phyloP scores from a whole-genome alignment of 495 filamentous ascomycete species.

The Podospora comata region DNA sequence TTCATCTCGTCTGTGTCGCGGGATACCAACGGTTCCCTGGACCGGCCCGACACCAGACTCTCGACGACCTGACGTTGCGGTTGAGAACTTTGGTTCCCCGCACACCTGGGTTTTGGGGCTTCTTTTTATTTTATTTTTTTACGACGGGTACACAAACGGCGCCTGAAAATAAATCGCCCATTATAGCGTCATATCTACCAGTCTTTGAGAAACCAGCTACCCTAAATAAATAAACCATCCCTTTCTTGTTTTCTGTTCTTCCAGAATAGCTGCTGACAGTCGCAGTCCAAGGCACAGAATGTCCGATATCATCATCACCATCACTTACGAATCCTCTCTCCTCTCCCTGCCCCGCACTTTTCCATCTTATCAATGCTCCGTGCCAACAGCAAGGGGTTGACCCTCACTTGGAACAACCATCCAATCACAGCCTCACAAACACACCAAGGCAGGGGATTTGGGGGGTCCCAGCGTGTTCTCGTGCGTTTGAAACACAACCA shows the following conservation, averaged over 20 bases:
- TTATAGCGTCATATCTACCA: neutral
- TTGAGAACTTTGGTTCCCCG: neutral
- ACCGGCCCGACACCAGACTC: neutral
- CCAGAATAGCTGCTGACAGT: neutral
- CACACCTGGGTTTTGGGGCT: neutral
- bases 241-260: neutral
- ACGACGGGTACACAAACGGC: conserved; percentile 2
- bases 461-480: neutral
- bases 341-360: conserved; percentile 4
- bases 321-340: neutral
- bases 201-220: neutral
- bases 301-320: neutral
- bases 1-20: neutral
- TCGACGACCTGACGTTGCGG: neutral
- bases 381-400: neutral
- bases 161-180: neutral
- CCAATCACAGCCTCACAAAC: neutral
- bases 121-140: neutral
- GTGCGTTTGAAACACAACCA: conserved; percentile 2
- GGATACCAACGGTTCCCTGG: neutral
- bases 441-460: too few species aligned
- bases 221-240: neutral
- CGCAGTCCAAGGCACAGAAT: neutral
- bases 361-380: neutral
- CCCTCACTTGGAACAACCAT: neutral